Conservation (phyloP, 2,329 filamentous ascomycete genomes). For the Monosporascus sp. region DNA sequence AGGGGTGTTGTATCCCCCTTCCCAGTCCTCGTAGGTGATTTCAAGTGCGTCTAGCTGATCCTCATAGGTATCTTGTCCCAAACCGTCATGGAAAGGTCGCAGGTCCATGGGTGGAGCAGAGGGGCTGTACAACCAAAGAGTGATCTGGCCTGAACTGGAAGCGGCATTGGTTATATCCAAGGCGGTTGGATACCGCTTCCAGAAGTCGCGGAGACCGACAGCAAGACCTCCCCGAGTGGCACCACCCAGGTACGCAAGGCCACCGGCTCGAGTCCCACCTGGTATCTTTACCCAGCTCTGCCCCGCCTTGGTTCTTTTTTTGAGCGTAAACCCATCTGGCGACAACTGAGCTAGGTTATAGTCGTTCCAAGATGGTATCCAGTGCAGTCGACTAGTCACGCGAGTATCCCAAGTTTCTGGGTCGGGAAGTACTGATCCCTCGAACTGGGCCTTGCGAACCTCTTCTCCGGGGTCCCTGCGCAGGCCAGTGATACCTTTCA, state of each 20-base stretch:
- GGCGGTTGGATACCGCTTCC: conserved; percentile 57
- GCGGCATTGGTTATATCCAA: conserved; percentile 50
- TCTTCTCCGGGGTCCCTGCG: conserved; percentile 46
- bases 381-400: conserved; percentile 43
- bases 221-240: conserved; percentile 53
- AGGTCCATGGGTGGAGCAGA: conserved; percentile 50
- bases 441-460: conserved; percentile 45
- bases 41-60: conserved; percentile 56
- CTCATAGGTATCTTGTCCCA: conserved; percentile 49
- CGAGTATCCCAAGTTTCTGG: conserved; percentile 40
- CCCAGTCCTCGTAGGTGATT: conserved; percentile 61
- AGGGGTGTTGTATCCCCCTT: conserved; percentile 48
- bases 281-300: conserved; percentile 55
- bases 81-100: conserved; percentile 52
- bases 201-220: conserved; percentile 55
- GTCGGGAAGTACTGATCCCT: conserved; percentile 39
- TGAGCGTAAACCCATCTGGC: conserved; percentile 54
- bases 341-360: conserved; percentile 53
- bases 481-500: conserved; percentile 55
- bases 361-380: conserved; percentile 55
- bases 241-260: conserved; percentile 54
- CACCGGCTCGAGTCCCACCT: conserved; percentile 49
- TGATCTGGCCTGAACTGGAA: conserved; percentile 45
- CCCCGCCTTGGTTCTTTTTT: conserved; percentile 54
- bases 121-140: conserved; percentile 57